Conservation (phyloP, 345 rosid genomes). For the Euphorbia lathyris region DNA sequence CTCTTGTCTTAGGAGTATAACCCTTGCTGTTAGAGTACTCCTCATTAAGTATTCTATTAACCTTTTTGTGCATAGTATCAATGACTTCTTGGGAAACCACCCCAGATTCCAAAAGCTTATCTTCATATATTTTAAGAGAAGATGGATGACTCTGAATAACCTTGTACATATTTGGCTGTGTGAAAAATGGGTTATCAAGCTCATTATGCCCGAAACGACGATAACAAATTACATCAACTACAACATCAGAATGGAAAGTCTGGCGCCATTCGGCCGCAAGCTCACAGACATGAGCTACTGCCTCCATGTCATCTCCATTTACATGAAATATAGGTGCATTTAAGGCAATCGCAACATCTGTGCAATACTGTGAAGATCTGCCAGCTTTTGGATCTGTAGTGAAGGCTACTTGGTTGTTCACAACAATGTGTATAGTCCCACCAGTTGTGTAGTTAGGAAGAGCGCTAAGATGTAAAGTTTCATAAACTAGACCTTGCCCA, state of each 20-base stretch:
- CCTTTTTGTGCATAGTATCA: constrained; percentile 52
- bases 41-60: constrained; percentile 62
- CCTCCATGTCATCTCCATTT: constrained; percentile 78
- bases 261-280: constrained; percentile 95
- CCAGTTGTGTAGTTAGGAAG: constrained; percentile 81
- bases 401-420: constrained; percentile 85
- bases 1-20: constrained; percentile 60
- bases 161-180: constrained; percentile 84
- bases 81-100: constrained; percentile 54
- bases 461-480: constrained; percentile 84
- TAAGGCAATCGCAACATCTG: constrained; percentile 85
- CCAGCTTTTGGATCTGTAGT: constrained; percentile 77
- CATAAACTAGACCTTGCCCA: constrained; percentile 85
- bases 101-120: constrained; percentile 59
- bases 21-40: constrained; percentile 68
- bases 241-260: constrained; percentile 78
- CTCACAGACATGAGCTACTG: constrained; percentile 70
- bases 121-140: constrained; percentile 61
- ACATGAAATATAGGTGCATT: constrained; percentile 81
- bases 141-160: constrained; percentile 72
- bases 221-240: constrained; percentile 75
- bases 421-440: constrained; percentile 82
- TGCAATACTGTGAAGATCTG: constrained; percentile 80
- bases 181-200: constrained; percentile 78
- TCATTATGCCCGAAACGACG: constrained; percentile 84